A percentile compares a stretch with the other conserved stretches of the same genome.
Evolutionary conservation across 371 early-diverging fungal species (phyloP).

Genomic region (Actinomortierella wolfii): DNA sequence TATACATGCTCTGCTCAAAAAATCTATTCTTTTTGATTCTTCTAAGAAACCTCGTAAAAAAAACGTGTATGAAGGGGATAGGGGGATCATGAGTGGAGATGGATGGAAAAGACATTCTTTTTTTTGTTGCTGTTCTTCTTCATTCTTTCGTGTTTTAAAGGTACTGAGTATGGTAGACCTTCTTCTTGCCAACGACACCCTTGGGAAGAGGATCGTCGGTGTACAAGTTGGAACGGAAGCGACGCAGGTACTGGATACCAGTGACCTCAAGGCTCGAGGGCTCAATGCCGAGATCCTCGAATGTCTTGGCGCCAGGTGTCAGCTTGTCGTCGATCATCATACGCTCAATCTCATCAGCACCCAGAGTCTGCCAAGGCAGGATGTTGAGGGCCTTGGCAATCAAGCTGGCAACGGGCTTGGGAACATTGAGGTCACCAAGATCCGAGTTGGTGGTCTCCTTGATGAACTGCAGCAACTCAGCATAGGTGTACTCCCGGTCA

Average conservation of each 20-base stretch:
- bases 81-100: neutral
- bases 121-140: constrained; percentile 3
- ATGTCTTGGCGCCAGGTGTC: constrained; percentile 74
- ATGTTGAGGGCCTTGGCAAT: constrained; percentile 51
- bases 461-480: constrained; percentile 76
- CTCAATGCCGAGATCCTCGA: constrained; percentile 84
- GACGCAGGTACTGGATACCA: constrained; percentile 82
- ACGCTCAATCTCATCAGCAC: constrained; percentile 76
- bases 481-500: constrained; percentile 76
- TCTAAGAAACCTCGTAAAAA: too few species aligned
- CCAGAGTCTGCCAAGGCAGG: constrained; percentile 65
- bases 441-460: constrained; percentile 64
- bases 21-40: too few species aligned
- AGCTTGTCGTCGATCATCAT: constrained; percentile 78
- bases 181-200: constrained; percentile 64
- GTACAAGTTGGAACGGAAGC: constrained; percentile 74
- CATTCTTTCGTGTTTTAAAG: constrained; percentile 21
- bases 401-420: constrained; percentile 67
- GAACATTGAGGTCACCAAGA: constrained; percentile 57
- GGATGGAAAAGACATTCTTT: neutral
- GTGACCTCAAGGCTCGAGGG: constrained; percentile 79
- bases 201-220: constrained; percentile 68
- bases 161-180: constrained; percentile 63
- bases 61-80: too few species aligned
- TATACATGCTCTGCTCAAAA: too few species aligned